phyloP scores from a whole-genome alignment of 2,329 filamentous ascomycete species.

The Amauroascus niger region DNA sequence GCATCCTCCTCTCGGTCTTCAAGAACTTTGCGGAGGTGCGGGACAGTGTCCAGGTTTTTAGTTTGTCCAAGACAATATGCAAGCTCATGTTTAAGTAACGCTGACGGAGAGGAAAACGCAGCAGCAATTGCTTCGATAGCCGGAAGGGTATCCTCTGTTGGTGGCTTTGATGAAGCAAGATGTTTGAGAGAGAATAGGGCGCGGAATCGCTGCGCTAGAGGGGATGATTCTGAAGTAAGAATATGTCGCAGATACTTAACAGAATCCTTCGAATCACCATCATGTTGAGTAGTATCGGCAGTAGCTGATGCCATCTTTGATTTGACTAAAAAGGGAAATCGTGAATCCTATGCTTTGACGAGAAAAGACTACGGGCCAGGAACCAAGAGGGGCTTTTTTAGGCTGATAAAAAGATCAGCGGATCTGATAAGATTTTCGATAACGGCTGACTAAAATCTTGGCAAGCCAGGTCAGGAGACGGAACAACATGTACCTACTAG shows the following conservation, averaged over 20 bases:
- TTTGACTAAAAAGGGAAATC: not conserved
- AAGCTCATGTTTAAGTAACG: slow-evolving; percentile 88
- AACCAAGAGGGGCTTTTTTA: slow-evolving; percentile 6
- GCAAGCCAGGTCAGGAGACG: too few species aligned
- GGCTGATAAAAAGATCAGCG: slow-evolving; percentile 3
- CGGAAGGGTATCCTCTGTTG: slow-evolving; percentile 49
- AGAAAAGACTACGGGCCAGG: not conserved
- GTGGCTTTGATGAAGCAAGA: slow-evolving; percentile 59
- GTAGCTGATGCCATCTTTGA: not conserved
- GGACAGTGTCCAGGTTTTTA: slow-evolving; percentile 62
- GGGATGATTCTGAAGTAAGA: slow-evolving; percentile 67
- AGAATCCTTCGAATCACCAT: slow-evolving; percentile 15
- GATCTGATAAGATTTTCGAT: slow-evolving; percentile 11
- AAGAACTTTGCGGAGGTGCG: slow-evolving; percentile 63
- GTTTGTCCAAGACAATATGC: slow-evolving; percentile 96
- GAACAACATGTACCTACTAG: too few species aligned
- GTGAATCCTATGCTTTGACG: not conserved
- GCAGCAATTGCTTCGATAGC: slow-evolving; percentile 76
- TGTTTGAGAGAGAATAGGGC: slow-evolving; percentile 97
- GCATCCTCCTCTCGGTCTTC: slow-evolving; percentile 72
- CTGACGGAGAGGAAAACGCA: slow-evolving; percentile 73
- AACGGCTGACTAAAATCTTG: not conserved
- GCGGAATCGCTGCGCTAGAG: slow-evolving; percentile 82
- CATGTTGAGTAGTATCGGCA: not conserved
- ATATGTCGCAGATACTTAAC: slow-evolving; percentile 52